Evolutionary conservation across 2,329 filamentous ascomycete genomes (phyloP), one percentile per base, ranked within the genome.

Genomic region (Pseudogymnoascus sp.): DNA sequence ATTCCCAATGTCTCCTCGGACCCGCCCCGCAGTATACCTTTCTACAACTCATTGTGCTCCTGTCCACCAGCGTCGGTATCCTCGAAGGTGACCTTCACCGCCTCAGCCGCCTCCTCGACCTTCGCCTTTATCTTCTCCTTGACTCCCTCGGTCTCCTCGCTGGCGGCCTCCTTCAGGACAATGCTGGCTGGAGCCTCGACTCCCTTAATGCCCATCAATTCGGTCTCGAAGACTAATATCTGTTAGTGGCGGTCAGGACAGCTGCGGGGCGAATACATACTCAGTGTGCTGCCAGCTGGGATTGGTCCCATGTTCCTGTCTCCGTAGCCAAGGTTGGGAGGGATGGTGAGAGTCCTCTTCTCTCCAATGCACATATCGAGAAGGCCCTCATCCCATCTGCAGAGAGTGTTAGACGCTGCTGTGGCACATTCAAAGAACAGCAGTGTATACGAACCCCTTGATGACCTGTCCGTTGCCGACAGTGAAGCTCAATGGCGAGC

Each of bases 361-460:
- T 97, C 93, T 65, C 94, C 93, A 68, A 95, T 88, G 76, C 94
- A 97, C 92, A 97, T 97, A 71, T 90, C 90, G 60, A 94, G 69
- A 38, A 97, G 82, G 58, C 93, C 93, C 72, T 95, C 76, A 70
- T 97, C 93, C 93, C 92, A 97, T 71, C 87, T 90, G 64, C 18
- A 16, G 37, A 16, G 37, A 14, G n/a, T 35, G 38, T 65, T 36
- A 64, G 62, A 50, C 54, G 28, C 16, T 41, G 60, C 14, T 57
- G 16, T 7, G 54, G 64, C 57, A 7, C 57, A 6, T 25, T 38
- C 16, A 25, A 5, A 25, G 18, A 18, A 37, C 20, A 38, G 18
- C 14, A 6, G 11, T 25, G 18, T 16, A 58, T 36, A 80, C 84
- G 70, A 72, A 90, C 86, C 93, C 93, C 78, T 89, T 87, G 73